Base-by-base conservation (phyloP, 768 basidiomycete genomes). In the Pleurotus giganteus region DNA sequence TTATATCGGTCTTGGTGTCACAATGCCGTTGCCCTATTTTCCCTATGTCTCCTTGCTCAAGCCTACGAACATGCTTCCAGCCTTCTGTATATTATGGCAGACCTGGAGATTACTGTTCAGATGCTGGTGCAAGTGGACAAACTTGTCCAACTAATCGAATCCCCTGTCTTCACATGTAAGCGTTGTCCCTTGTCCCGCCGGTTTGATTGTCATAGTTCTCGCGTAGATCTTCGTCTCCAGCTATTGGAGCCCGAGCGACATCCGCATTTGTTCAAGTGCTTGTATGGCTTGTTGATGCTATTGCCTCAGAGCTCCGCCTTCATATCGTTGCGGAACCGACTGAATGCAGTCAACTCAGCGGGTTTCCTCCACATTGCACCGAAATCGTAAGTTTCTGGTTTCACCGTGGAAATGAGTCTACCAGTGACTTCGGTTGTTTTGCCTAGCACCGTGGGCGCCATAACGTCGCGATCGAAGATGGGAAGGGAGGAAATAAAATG, bases 21-120 rank as follows among this genome's bases (percentile, higher is more conserved):
- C 63, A 98, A 98, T 65, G 91, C 96, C 1, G 95, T 98, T 39
- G 89, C 97, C 0, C 94, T 94, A 1, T 97, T 99, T 66, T 94
- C 97, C 1, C 79, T 99, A 4, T 99, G 97, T 68, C 78, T 99
- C 26, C 78, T 99, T 23, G 97, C 97, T 4, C 97, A 99, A 68
- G 96, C 97, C 2, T 99, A 99, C 61, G 97, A 99, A 68, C 97
- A 99, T 69, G 97, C 96, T 1, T 96, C 94, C 19, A 98, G 95
- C 68, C 79, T 99, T 3, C 77, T 99, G 15, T 88, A 92, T 58
- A 98, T 97, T 57, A 98, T 99, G 96, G 96, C 94, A 58, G 97
- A 99, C 56, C 75, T 99, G 46, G 97, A 99, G 69, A 91, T 98
- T 60, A 98, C 96, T 2, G 96, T 98, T 8, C 84, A 85, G 23